Conservation (phyloP, 2,329 filamentous ascomycete species). For the Ascochyta koolunga region DNA sequence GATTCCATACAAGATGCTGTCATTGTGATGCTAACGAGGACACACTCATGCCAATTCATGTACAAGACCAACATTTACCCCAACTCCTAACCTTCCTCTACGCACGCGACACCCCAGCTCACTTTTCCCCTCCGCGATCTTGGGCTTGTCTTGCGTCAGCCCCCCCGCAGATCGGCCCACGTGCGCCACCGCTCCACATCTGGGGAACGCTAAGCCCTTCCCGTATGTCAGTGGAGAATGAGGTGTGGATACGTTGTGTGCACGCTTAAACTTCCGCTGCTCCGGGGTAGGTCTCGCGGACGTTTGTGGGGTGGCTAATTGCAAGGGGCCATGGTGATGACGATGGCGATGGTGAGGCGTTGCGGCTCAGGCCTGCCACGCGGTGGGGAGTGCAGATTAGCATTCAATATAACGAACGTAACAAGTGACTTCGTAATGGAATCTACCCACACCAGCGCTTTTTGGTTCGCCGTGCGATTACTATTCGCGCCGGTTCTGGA, state of each 20-base stretch:
- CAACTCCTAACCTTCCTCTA: neutral
- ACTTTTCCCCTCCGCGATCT: neutral
- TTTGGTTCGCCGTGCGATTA: neutral
- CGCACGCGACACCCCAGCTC: neutral
- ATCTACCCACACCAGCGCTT: too few relatives aligned
- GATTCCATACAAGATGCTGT: too few relatives aligned
- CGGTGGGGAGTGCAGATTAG: too few relatives aligned
- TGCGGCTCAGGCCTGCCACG: too few relatives aligned
- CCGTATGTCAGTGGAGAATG: neutral
- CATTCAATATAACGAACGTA: too few relatives aligned
- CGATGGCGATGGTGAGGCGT: too few relatives aligned
- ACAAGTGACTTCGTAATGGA: too few relatives aligned
- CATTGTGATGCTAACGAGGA: too few relatives aligned
- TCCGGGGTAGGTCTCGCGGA: slow-evolving; percentile 1
- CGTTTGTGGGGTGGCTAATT: neutral
- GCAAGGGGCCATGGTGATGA: neutral
- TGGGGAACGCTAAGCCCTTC: slow-evolving; percentile 5
- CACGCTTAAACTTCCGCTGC: slow-evolving; percentile 10
- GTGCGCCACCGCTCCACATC: slow-evolving; percentile 12
- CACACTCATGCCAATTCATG: too few relatives aligned
- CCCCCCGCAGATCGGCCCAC: slow-evolving; percentile 15
- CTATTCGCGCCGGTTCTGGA: slow-evolving; percentile 3
- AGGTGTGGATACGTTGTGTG: neutral
- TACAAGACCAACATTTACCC: neutral
- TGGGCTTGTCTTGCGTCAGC: neutral